A percentile compares a stretch with the other conserved stretches of the same genome.
Evolutionary conservation across 108 stramenopile genomes (phyloP).

Genomic region (Skeletonema marinoi): DNA sequence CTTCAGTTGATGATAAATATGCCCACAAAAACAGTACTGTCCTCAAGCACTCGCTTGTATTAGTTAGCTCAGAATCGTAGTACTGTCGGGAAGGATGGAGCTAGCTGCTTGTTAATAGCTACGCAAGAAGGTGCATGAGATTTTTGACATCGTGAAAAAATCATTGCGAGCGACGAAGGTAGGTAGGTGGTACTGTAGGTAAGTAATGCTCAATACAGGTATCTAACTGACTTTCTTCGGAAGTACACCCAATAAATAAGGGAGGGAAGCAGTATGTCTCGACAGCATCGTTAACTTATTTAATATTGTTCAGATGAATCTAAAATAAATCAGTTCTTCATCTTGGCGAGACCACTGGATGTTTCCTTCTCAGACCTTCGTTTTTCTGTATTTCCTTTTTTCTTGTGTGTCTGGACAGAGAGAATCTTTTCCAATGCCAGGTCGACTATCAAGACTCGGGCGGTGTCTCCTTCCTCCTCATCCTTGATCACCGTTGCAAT

Average conservation of each 20-base stretch:
- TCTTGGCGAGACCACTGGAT: not conserved
- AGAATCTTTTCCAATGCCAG: conserved; percentile 77
- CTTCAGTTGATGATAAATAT: not conserved
- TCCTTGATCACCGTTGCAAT: conserved; percentile 63
- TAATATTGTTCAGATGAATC: not conserved
- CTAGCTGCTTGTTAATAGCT: no score
- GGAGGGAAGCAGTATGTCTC: no score
- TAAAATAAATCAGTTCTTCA: not conserved
- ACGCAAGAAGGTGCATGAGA: not conserved
- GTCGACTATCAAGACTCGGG: conserved; percentile 70
- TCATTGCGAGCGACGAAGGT: not conserved
- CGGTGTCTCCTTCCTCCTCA: conserved; percentile 1
- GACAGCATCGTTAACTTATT: not conserved
- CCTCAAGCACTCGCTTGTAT: not conserved
- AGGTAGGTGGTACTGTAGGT: no score
- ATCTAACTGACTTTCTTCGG: no score
- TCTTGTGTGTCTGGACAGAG: conserved; percentile 55
- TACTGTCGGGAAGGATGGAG: no score
- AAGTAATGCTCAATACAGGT: no score
- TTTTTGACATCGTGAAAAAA: not conserved
- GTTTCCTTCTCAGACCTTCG: conserved; percentile 25
- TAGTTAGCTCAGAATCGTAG: not conserved
- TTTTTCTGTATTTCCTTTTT: conserved; percentile 41
- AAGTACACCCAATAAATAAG: no score
- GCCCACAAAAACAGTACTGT: not conserved